Percentiles rank a stretch among this genome's conserved stretches.
Conservation (phyloP, 2,329 filamentous ascomycete species). For the Coleophoma eucalyptorum region DNA sequence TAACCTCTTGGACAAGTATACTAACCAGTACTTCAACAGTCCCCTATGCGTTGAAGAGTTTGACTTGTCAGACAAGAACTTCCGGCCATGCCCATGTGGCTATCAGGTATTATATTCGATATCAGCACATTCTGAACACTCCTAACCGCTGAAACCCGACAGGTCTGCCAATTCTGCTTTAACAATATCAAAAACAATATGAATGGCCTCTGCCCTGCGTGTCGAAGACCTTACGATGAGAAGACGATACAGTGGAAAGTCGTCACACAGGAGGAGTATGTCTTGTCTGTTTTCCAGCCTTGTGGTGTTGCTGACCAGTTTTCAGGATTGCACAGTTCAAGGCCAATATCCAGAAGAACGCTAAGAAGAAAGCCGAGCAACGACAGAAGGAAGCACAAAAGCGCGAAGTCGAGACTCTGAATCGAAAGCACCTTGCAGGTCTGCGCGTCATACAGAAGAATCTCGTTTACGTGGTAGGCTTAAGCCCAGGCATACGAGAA, state of each 20-base stretch:
- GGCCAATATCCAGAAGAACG: constrained; percentile 79
- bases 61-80: constrained; percentile 95
- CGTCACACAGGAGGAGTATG: constrained; percentile 90
- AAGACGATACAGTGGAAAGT: constrained; percentile 97
- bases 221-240: constrained; percentile 91
- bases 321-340: constrained; percentile 69
- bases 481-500: constrained; percentile 88
- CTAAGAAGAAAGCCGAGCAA: constrained; percentile 82
- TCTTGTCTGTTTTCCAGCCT: background rate
- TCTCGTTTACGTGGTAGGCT: constrained; percentile 92
- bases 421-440: constrained; percentile 91
- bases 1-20: background rate
- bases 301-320: constrained; percentile 7
- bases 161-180: constrained; percentile 99
- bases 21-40: constrained; percentile 43
- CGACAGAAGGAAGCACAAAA: constrained; percentile 95
- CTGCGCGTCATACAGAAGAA: constrained; percentile 98
- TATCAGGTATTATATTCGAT: constrained; percentile 72
- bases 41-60: constrained; percentile 99
- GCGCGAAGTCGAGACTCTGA: constrained; percentile 91
- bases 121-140: background rate
- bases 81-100: constrained; percentile 93
- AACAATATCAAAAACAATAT: constrained; percentile 99
- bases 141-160: constrained; percentile 10
- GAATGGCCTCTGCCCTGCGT: constrained; percentile 97